phyloP scores from a whole-genome alignment of 352 stramenopile genomes.

The Pythium dissotocum region DNA sequence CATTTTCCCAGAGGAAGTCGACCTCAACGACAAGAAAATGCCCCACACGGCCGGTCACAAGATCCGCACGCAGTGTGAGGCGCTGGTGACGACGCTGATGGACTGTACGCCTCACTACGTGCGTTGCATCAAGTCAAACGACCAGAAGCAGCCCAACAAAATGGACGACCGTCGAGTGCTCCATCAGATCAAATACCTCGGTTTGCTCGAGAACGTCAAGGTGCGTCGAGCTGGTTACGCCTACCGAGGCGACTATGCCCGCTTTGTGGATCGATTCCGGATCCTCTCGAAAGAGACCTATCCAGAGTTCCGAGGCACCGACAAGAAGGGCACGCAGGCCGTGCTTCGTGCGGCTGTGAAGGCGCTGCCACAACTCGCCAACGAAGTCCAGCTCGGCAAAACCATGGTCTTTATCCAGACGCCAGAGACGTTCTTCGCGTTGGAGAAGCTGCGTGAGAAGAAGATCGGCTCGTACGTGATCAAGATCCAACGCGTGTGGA shows the following conservation, averaged over 20 bases:
- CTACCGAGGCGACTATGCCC: conserved; percentile 84
- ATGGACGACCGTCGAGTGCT: conserved; percentile 86
- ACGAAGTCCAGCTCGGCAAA: conserved; percentile 87
- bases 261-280: conserved; percentile 85
- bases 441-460: conserved; percentile 87
- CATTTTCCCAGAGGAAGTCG: conserved; percentile 82
- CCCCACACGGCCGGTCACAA: conserved; percentile 78
- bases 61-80: conserved; percentile 87
- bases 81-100: conserved; percentile 86
- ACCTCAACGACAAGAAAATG: conserved; percentile 82
- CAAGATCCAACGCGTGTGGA: conserved; percentile 85
- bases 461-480: conserved; percentile 74
- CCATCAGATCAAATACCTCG: conserved; percentile 89
- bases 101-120: conserved; percentile 91
- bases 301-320: conserved; percentile 71
- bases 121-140: conserved; percentile 92
- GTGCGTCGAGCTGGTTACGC: conserved; percentile 83
- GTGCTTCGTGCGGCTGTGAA: conserved; percentile 83
- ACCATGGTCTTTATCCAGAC: conserved; percentile 92
- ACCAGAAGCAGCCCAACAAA: conserved; percentile 84
- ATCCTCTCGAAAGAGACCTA: conserved; percentile 84
- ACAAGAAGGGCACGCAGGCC: conserved; percentile 84
- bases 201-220: conserved; percentile 88
- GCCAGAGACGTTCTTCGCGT: conserved; percentile 86
- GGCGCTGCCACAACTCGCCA: conserved; percentile 63